Base-by-base conservation (phyloP, 352 stramenopile genomes). In the Globisporangium nunn region DNA sequence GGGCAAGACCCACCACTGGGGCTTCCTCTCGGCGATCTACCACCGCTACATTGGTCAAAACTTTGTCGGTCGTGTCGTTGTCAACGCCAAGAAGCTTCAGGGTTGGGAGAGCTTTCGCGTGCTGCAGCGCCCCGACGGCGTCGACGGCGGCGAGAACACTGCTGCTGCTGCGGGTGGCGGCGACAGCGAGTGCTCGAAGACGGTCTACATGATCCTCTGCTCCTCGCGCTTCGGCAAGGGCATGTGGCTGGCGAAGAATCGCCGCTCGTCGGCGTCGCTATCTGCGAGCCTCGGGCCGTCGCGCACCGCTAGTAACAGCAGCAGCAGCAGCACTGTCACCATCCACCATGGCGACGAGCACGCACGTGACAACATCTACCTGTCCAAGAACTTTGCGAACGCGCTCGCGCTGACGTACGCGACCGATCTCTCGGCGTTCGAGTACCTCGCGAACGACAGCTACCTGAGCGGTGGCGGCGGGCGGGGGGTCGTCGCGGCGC, bases 1-100 rank as follows among this genome's bases (percentile, higher is more conserved):
- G 17, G 81, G 83, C 12, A 91, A 91, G 50, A 87, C 78, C 0
- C 81, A 91, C 57, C 80, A 93, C 58, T 93, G 83, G 83, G 81
- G 81, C n/a, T 87, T 93, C 58, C 66, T 81, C 10, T 83, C 81
- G 17, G 75, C 58, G 8, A 61, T 79, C 39, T 75, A 77, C 23
- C 75, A 88, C 56, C 66, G 78, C 43, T 91, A 80, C 54, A 62
- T 93, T 5, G 83, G 83, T 12, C 81, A 91, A 66, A 93, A 88
- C 50, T 70, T 91, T 55, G 72, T 93, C 28, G 75, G 81, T 37
- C 68, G 71, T 17, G 47, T 91, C 47, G 61, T 90, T 1, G 67
- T 80, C 14, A 71, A 67, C 29, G 70, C 74, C 53, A 86, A 85
- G 58, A 93, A 91, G 37, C 62, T 91, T 18, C 62, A 81, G 29